Base-by-base conservation (phyloP, 192 early-diverging fungal genomes). In the Rhizoclosmatium globosum region DNA sequence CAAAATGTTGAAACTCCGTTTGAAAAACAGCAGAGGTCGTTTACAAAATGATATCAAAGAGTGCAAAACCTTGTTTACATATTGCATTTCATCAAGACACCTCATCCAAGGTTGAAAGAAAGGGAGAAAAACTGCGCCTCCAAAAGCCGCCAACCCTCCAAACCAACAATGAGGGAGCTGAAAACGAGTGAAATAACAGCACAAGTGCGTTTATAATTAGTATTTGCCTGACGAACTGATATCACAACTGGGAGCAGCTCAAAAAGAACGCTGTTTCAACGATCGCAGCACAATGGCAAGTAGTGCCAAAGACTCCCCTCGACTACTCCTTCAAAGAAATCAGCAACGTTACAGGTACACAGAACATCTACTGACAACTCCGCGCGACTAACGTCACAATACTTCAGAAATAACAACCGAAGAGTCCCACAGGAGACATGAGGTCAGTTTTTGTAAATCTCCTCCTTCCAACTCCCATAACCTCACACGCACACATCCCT, bases 321-420 rank as follows among this genome's bases (percentile, higher is more conserved):
- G 76, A 77, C 46, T 66, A 48, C 41, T 77, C 76, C 13, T 75
- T 75, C 74, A 65, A 65, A 44, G 74, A 75, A 13, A 65, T 75
- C 44, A 46, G 6, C 43, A 65, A 11, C 45, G 0, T 75, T 45
- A 38, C 9, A 61, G 74, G 74, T 75, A 31, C 0, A 13, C 67
- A 13, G 6, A 53, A 53, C 6, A 53, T 0, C 17, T 0, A 53
- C 17, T 53, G 50, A 17, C 9, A 17, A 53, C 6, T 17, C 50
- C 17, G 50, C 50, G 6, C 17, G 6, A 13, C 50, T 53, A 7
- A 21, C 31, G 62, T 42, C 21, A 7, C 11, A 64, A 64, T 11
- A 23, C 7, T 64, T 17, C 56, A 75, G 74, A 75, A 11, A 47
- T 61, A 4, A n/a, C 59, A 23, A 65, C 31, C 1, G 74, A 75